Evolutionary conservation across 208 protist species (phyloP), one percentile per base, ranked within the genome.

Genomic region (Wallacemonas sp.): DNA sequence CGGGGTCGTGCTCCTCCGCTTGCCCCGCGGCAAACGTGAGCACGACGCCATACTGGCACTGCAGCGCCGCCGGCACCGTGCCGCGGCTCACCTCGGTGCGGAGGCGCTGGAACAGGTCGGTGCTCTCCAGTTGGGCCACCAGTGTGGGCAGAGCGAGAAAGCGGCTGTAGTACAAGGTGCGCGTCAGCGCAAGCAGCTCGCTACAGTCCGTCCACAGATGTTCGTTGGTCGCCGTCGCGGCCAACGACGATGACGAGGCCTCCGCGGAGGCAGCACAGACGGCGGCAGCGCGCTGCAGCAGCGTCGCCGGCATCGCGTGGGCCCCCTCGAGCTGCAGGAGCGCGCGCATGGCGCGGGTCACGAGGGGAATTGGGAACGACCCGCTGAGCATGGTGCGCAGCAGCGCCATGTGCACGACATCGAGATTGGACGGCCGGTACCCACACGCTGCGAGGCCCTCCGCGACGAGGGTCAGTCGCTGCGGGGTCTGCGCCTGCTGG

Each of bases 381-480:
- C 42, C 74, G 20, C 38, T 65, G 23, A 74, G 61, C 50, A 82
- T 39, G 14, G 76, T 26, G 20, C 90, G 86, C 4, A 87, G 52
- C 50, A 88, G 45, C n/a, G 89, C 85, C 79, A 84, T 83, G 45
- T 95, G 77, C 20, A 93, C 50, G 36, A 84, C 80, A 32, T 67
- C 68, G 70, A 84, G 82, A 16, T 74, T 79, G 12, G 73, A 76
- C 18, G 90, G 86, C 7, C 74, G 38, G 57, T 82, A 81, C 23
- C 71, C 65, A 41, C 90, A 95, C 1, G 4, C 20, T 1, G 90
- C 81, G 26, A 95, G 78, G 0, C 87, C 90, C 50, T 93, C 83
- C 20, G 90, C 26, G 2, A 93, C 66, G 0, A 46, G 31, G 18
- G 89, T 69, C 32, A 93, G 14, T 31, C 74, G 67, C 26, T 61